These are phyloP conservation scores for Termitomyces bulborhizus DNA, from an alignment of 768 basidiomycete species.

Conservation along the genomic window DNA sequence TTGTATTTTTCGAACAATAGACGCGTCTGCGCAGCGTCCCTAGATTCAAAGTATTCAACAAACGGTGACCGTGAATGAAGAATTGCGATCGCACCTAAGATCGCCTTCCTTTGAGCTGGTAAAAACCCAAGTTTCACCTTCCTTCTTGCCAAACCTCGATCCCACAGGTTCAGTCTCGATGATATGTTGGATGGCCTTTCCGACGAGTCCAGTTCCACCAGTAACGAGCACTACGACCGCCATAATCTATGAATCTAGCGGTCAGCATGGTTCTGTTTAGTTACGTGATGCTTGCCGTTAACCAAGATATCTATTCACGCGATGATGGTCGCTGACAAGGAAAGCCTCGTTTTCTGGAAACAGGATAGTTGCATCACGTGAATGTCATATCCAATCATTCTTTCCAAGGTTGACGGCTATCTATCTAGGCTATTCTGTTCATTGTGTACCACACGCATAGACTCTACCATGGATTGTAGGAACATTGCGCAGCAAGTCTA, in stretches of 20 bases:
- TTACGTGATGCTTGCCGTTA: background rate
- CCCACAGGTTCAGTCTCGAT: constrained; percentile 75
- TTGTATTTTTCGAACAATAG: constrained; percentile 85
- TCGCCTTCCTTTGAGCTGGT: constrained; percentile 75
- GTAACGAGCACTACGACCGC: constrained; percentile 67
- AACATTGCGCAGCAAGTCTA: constrained; percentile 56
- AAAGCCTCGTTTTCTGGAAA: no score
- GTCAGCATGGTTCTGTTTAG: background rate
- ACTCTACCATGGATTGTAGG: constrained; percentile 39
- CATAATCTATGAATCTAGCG: constrained; percentile 16
- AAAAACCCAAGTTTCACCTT: constrained; percentile 86
- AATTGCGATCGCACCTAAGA: constrained; percentile 49
- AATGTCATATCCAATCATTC: background rate
- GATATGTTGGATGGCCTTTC: constrained; percentile 74
- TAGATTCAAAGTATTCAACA: constrained; percentile 20
- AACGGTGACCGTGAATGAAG: background rate
- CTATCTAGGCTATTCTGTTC: background rate
- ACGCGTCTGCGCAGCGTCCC: constrained; percentile 64
- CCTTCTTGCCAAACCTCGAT: constrained; percentile 69
- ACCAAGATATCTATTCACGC: background rate
- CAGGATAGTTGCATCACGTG: constrained; percentile 8
- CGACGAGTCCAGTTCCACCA: constrained; percentile 83
- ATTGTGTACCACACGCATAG: background rate
- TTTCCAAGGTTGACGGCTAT: background rate
- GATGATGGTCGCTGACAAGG: background rate